Percentiles rank a stretch among this genome's conserved stretches.
Conservation (phyloP, 352 stramenopile genomes). For the Phytophthora tubulina region DNA sequence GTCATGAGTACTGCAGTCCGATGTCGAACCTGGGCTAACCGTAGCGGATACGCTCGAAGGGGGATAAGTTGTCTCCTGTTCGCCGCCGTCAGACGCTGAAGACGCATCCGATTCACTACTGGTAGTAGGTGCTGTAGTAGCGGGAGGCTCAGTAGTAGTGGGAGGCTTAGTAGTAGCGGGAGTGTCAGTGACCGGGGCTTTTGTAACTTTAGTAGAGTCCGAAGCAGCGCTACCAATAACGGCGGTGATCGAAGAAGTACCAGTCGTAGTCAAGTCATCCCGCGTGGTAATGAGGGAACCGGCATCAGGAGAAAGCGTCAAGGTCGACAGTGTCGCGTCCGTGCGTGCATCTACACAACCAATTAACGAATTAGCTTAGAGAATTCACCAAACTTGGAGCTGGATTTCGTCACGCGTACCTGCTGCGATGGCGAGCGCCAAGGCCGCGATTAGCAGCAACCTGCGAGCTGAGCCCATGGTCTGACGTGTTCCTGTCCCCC, state of each 20-base stretch:
- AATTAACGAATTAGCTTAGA: background rate
- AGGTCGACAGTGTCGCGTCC: conserved; percentile 4
- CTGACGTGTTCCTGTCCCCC: conserved; percentile 7
- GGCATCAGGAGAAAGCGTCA: conserved; percentile 34
- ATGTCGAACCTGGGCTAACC: conserved; percentile 12
- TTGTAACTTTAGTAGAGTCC: conserved; percentile 15
- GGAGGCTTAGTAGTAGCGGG: conserved; percentile 9
- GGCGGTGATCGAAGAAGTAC: background rate
- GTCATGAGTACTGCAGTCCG: conserved; percentile 17
- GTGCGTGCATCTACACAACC: conserved; percentile 26
- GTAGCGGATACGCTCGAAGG: conserved; percentile 24
- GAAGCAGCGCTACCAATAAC: conserved; percentile 28
- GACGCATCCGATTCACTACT: conserved; percentile 6
- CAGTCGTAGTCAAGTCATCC: background rate
- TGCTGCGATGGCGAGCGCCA: conserved; percentile 32
- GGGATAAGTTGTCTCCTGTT: conserved; percentile 16
- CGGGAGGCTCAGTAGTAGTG: background rate
- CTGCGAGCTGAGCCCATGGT: conserved; percentile 35
- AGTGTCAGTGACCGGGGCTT: conserved; percentile 6
- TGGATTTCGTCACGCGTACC: conserved; percentile 6
- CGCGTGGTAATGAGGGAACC: conserved; percentile 32
- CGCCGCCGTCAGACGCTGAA: conserved; percentile 11
- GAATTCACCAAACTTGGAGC: background rate
- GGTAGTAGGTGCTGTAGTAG: conserved; percentile 10
- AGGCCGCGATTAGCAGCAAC: conserved; percentile 29